These are phyloP conservation scores for Candida montana DNA, from an alignment of 805 yeast genomes.

Conservation along the genomic window DNA sequence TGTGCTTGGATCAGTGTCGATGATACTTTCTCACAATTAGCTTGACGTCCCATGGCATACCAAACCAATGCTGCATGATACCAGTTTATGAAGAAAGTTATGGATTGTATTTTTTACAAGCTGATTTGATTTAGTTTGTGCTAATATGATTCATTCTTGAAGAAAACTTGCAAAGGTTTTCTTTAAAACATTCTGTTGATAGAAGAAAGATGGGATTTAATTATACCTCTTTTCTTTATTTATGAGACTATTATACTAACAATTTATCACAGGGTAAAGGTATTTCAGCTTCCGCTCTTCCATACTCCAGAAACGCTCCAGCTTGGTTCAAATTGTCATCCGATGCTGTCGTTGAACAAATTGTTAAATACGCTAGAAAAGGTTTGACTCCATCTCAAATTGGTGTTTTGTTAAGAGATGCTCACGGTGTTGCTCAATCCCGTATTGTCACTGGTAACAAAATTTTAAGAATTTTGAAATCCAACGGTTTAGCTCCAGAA, in stretches of 20 bases:
- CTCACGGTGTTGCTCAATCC: constrained; percentile 99
- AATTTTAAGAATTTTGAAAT: constrained; percentile 97
- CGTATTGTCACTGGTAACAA: constrained; percentile 98
- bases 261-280: constrained; percentile 80
- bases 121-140: no score
- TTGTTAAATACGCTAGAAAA: constrained; percentile 99
- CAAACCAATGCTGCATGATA: constrained; percentile 38
- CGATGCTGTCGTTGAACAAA: constrained; percentile 95
- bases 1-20: not conserved
- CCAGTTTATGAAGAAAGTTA: constrained; percentile 37
- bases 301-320: constrained; percentile 98
- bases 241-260: constrained; percentile 36
- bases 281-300: constrained; percentile 97
- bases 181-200: constrained; percentile 7
- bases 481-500: constrained; percentile 99
- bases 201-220: not conserved
- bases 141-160: constrained; percentile 11
- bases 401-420: constrained; percentile 99
- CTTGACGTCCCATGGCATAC: not conserved
- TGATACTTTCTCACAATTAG: no score
- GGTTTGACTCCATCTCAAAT: constrained; percentile 99
- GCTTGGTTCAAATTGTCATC: constrained; percentile 98
- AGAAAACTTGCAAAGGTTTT: not conserved
- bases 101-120: no score
- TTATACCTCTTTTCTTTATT: not conserved